Evolutionary conservation across 2,329 filamentous ascomycete genomes (phyloP).

Genomic region (Beauveria brongniartii): DNA sequence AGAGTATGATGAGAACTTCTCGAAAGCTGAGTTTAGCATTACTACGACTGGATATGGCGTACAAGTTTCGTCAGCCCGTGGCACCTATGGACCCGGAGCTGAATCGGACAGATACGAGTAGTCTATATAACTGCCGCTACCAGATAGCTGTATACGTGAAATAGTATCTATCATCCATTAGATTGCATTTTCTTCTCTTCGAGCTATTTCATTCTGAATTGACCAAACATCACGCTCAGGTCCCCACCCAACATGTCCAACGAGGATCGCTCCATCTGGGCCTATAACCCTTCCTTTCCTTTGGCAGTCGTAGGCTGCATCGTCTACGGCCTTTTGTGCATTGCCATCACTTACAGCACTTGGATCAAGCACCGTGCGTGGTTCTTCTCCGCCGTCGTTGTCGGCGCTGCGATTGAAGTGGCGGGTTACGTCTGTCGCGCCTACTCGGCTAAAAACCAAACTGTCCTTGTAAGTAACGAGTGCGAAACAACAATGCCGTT

Average conservation of each 20-base stretch:
- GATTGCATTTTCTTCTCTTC: background rate
- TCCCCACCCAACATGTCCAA: constrained; percentile 17
- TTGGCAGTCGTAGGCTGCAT: constrained; percentile 33
- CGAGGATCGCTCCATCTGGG: constrained; percentile 27
- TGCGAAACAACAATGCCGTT: background rate
- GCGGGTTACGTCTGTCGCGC: constrained; percentile 32
- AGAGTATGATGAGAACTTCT: background rate
- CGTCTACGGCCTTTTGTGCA: constrained; percentile 31
- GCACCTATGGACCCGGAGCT: background rate
- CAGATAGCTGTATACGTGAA: background rate
- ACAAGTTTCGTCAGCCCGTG: background rate
- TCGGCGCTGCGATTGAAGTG: constrained; percentile 34
- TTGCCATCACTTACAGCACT: constrained; percentile 32
- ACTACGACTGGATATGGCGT: background rate
- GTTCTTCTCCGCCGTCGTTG: constrained; percentile 35
- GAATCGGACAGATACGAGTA: constrained; percentile 3
- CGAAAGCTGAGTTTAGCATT: background rate
- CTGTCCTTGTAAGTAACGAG: constrained; percentile 23
- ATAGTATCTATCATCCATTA: too few species aligned
- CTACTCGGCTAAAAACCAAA: constrained; percentile 27
- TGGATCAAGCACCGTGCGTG: constrained; percentile 31
- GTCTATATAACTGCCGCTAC: background rate
- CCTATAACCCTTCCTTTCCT: constrained; percentile 35
- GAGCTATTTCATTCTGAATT: too few species aligned
- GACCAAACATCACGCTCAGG: background rate